Evolutionary conservation across 2,329 filamentous ascomycete genomes (phyloP), one percentile per base, ranked within the genome.

Genomic region (Podosphaera fusca): DNA sequence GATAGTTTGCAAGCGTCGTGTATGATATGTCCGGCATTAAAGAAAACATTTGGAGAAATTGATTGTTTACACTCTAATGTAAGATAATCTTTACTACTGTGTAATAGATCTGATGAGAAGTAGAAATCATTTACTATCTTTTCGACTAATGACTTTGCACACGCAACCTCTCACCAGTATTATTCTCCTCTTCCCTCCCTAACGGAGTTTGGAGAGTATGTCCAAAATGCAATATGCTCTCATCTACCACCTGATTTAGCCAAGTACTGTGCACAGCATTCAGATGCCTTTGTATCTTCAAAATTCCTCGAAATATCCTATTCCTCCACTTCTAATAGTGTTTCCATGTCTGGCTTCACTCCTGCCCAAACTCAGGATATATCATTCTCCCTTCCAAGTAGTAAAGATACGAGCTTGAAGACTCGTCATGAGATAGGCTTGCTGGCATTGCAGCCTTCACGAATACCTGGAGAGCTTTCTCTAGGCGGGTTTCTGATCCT

Each of bases 391-490:
- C 63, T 69, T 0, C 66, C 70, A 1, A 33, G 3, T 3, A 21
- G 33, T 4, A 3, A 30, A 30, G n/a, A 10, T 5, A 2, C 1
- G 9, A 9, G 21, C 6, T 73, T 80, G 9, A 51, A 56, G 53
- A 60, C 59, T n/a, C 78, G 83, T 53, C 76, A 87, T 4, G 90
- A 96, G 67, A 79, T 95, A 29, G 90, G 90, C 14, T 76, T 95
- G 47, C 71, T 96, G 58, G 79, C 79, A 4, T 73, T 76, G 9
- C 82, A 88, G 61, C 71, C 72, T 3, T 75, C 82, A 12, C 72
- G 78, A 12, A 80, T 87, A 58, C 3, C 30, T 7, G 12, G 35
- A 35, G 31, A 35, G 21, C 70, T 95, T 10, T 84, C 83, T 42
- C 75, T 95, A 45, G 81, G 82, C 4, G 90, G 90, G 2, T 77